Conservation (phyloP, 345 rosid genomes). For the Eutrema heterophyllum region DNA sequence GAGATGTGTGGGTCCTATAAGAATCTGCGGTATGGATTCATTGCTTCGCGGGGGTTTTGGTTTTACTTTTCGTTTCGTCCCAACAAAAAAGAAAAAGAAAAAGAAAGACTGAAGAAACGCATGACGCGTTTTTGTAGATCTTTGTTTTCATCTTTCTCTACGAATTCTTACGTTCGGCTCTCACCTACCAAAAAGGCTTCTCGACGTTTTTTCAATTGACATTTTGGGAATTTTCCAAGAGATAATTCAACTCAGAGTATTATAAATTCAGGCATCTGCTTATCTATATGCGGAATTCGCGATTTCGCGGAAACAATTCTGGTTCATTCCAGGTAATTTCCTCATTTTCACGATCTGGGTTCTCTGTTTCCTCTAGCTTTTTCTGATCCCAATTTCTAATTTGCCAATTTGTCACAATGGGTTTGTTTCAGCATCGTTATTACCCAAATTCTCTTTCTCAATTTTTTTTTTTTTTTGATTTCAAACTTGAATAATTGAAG, state of each 20-base stretch:
- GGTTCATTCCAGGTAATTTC: constrained; percentile 20
- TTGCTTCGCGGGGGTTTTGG: constrained; percentile 22
- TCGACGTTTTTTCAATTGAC: neutral
- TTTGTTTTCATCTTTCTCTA: constrained; percentile 13
- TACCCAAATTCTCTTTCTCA: neutral
- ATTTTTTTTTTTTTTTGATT: neutral
- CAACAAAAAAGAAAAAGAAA: neutral
- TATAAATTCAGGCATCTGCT: neutral
- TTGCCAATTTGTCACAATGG: neutral
- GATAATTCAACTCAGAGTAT: constrained; percentile 3
- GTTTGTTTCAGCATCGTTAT: neutral
- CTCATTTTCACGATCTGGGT: constrained; percentile 11
- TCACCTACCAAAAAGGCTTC: constrained; percentile 10
- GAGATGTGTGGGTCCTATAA: constrained; percentile 18
- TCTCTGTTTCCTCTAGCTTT: neutral
- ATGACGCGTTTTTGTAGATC: constrained; percentile 29
- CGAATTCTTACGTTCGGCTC: neutral
- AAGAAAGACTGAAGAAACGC: neutral
- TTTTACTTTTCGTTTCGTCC: neutral
- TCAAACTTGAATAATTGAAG: neutral
- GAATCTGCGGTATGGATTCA: constrained; percentile 34
- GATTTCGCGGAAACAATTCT: constrained; percentile 22
- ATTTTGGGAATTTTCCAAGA: neutral
- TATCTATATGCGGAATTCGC: constrained; percentile 18
- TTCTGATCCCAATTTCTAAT: neutral